Base-by-base conservation (phyloP, 768 basidiomycete genomes). In the Naganishia vishniacii region DNA sequence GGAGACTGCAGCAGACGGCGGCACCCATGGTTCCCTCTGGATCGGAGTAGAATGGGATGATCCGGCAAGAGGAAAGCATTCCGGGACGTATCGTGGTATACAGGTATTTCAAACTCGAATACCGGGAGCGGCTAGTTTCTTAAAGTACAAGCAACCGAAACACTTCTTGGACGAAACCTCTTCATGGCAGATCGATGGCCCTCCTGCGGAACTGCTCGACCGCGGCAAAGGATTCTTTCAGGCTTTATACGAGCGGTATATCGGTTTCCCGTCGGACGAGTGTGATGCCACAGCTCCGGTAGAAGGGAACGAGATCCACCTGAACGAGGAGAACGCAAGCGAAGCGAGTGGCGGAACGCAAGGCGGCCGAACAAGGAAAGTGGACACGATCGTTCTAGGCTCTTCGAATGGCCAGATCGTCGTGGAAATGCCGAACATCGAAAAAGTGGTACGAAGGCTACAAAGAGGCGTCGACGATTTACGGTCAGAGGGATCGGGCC, bases 21-120 rank as follows among this genome's bases (percentile, higher is more conserved):
- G 4, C 23, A 56, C 26, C 42, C 9, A n/a, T 18, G 18, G n/a
- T 18, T 5, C 41, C 23, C 69, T 77, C 13, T 98, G 93, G 93
- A 81, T 92, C n/a, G 94, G 94, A n/a, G 83, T 97, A 48, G 94
- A 98, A 78, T 98, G 93, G 89, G 94, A 98, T 72, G 86, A 91
- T 71, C 82, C 85, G 20, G 65, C 75, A 8, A 84, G 91, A 62
- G 94, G 94, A 28, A 93, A 88, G 75, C 92, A 97, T 74, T 84
- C 88, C 69, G 94, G 94, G 6, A 73, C 81, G 68, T 88, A 90
- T 72, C 85, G 89, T 68, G 87, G 85, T 48, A 83, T 81, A 67
- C 81, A 80, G 42, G 92, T 94, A 77, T 98, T 97, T 75, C 72
- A 78, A 47, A 61, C 64, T 12, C 44, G 64, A 16, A 63, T 68